phyloP scores from a whole-genome alignment of 116 monocot genomes.

The Zostera marina region DNA sequence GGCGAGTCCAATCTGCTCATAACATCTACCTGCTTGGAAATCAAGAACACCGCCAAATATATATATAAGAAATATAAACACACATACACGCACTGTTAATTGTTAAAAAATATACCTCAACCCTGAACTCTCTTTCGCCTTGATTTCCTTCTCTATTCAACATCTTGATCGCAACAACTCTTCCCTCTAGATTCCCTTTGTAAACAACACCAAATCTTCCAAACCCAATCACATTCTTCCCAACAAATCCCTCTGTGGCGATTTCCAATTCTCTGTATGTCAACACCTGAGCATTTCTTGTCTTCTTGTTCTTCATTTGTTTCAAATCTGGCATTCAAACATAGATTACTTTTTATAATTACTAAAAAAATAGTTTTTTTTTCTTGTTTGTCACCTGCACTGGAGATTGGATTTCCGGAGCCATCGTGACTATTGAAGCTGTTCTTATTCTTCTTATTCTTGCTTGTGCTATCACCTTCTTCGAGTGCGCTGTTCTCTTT shows the following conservation, averaged over 20 bases:
- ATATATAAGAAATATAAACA: too few relatives aligned
- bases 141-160: constrained; percentile 55
- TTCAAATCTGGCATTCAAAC: constrained; percentile 1
- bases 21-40: constrained; percentile 60
- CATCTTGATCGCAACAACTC: constrained; percentile 56
- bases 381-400: constrained; percentile 2
- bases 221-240: constrained; percentile 48
- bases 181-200: constrained; percentile 47
- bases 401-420: constrained; percentile 3
- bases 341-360: neutral
- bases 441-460: neutral
- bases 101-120: constrained; percentile 36
- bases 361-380: too few relatives aligned
- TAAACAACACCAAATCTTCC: constrained; percentile 60
- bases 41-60: too few relatives aligned
- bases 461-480: constrained; percentile 3
- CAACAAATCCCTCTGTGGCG: constrained; percentile 61
- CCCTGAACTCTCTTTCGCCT: constrained; percentile 68
- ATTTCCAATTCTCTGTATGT: constrained; percentile 77
- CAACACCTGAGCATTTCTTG: constrained; percentile 61
- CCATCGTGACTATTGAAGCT: neutral
- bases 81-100: too few relatives aligned
- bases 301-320: constrained; percentile 4
- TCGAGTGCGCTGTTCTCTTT: neutral
- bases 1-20: constrained; percentile 42